Evolutionary conservation across 176 grass and related monocot species (phyloP).

Genomic region (Zea luxurians): DNA sequence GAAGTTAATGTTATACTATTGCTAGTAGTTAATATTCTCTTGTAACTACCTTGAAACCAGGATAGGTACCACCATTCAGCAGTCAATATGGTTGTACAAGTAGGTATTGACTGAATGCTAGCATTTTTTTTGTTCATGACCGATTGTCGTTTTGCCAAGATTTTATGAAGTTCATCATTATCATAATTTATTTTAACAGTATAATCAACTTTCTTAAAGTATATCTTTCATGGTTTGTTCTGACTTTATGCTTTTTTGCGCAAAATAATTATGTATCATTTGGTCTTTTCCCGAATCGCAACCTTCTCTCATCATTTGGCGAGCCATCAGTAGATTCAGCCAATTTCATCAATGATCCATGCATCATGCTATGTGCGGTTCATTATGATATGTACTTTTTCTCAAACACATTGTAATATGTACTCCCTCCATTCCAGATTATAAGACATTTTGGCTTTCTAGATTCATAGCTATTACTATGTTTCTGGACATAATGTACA

Average conservation of each 20-base stretch:
- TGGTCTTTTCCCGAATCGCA: neutral
- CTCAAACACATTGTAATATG: neutral
- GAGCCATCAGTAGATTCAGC: conserved; percentile 9
- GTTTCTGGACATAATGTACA: too few relatives aligned
- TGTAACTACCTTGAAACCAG: conserved; percentile 14
- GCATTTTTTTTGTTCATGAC: neutral
- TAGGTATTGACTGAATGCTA: neutral
- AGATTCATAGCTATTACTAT: too few relatives aligned
- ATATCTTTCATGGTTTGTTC: conserved; percentile 3
- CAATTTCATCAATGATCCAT: neutral
- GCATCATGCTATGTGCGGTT: conserved; percentile 10
- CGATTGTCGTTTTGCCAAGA: conserved; percentile 4
- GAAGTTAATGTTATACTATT: neutral
- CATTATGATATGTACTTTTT: neutral
- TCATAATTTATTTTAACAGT: neutral
- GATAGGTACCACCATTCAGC: neutral
- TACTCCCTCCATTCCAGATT: neutral
- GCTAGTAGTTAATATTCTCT: conserved; percentile 3
- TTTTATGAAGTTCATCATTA: neutral
- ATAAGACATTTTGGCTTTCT: neutral
- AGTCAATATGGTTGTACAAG: conserved; percentile 2
- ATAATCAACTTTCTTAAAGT: neutral
- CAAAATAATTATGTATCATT: neutral
- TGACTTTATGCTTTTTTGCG: neutral
- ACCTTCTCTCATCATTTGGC: conserved; percentile 14